Base-by-base conservation (phyloP, 2,329 filamentous ascomycete genomes). In the Metarhizium album region DNA sequence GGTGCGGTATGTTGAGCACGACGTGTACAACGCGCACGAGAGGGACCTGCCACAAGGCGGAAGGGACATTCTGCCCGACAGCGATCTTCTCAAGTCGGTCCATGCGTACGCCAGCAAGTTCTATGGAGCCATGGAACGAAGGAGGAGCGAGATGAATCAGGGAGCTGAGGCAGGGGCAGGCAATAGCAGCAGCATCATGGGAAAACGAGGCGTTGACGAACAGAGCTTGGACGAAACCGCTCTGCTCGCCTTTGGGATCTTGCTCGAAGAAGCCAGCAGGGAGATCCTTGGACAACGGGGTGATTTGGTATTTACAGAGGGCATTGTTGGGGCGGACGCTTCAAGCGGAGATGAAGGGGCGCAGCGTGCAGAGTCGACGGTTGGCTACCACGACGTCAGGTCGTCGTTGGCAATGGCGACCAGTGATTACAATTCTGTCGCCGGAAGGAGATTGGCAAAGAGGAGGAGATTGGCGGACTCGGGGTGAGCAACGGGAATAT, bases 221-320 rank as follows among this genome's bases (percentile, higher is more conserved):
- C 64, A 74, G 55, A 86, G 80, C 64, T 80, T 91, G 78, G 85
- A 91, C 61, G 87, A 88, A 69, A 88, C 85, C 14, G 86, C 86
- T 3, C 71, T 91, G 52, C 69, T 91, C 49, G 85, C 86, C 1
- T 73, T 91, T 59, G 86, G 86, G 1, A 80, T 91, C 46, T 65
- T 91, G 51, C 69, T 90, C 42, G 86, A 91, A 66, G 87, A 91
- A 65, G 77, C 79, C 2, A 74, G 78, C 16, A 72, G 74, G 40
- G 78, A 82, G 45, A 64, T 73, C 5, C 67, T 90, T 20, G 86
- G 84, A 4, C 69, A 73, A 50, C 77, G 72, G 13, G 87, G 86
- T 22, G 83, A 89, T 64, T 64, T 88, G 46, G 83, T 85, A 1
- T 85, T 91, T 60, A 80, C 83, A 0, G 85, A 90, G 62, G 76